phyloP scores from a whole-genome alignment of 768 basidiomycete species.

The Kwoniella heveanensis region DNA sequence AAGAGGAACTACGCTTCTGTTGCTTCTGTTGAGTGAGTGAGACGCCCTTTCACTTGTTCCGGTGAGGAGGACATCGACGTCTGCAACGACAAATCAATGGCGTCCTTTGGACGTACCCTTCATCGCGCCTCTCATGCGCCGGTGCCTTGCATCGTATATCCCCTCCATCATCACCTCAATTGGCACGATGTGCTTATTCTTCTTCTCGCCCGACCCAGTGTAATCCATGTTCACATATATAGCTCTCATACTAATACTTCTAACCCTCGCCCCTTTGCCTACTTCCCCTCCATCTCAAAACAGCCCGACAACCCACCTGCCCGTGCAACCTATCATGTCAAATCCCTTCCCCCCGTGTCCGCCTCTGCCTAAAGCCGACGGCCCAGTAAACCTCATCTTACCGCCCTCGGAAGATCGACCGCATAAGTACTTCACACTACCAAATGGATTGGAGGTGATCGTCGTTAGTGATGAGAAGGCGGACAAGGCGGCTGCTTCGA shows the following conservation, averaged over 20 bases:
- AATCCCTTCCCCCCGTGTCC: constrained; percentile 42
- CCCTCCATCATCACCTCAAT: background rate
- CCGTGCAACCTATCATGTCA: constrained; percentile 15
- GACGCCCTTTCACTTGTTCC: too few relatives aligned
- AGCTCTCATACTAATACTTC: background rate
- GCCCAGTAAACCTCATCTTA: constrained; percentile 44
- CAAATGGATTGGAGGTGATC: constrained; percentile 84
- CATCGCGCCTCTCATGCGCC: background rate
- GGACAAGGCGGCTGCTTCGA: constrained; percentile 91
- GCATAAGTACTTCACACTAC: constrained; percentile 70
- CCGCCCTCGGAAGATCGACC: constrained; percentile 53
- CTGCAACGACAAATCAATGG: too few relatives aligned
- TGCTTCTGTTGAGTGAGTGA: constrained; percentile 21
- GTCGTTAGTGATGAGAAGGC: constrained; percentile 80
- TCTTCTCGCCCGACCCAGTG: background rate
- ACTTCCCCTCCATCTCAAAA: background rate
- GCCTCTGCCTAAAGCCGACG: constrained; percentile 37
- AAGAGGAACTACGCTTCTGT: constrained; percentile 21
- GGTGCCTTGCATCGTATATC: background rate
- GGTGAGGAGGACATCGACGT: too few relatives aligned
- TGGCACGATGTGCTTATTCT: background rate
- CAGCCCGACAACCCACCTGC: constrained; percentile 14
- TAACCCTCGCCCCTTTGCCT: background rate
- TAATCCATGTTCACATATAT: background rate
- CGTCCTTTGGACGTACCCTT: background rate